Evolutionary conservation across 805 yeast species (phyloP), one percentile per base, ranked within the genome.

Genomic region (Ogataea nitratoaversa): DNA sequence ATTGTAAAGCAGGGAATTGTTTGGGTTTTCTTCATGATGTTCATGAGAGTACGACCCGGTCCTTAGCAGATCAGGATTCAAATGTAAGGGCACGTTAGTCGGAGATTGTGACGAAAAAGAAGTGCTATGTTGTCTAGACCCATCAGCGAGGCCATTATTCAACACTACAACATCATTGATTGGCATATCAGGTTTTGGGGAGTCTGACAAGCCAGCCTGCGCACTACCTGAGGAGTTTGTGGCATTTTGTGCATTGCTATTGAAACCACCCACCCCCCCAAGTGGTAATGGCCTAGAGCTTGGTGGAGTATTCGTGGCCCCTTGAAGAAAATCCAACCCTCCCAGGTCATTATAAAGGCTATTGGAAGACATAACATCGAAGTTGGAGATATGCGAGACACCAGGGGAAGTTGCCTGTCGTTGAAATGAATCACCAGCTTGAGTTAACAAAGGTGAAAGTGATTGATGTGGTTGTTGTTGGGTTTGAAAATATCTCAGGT

Each of bases 31-130:
- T 12, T 48, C 54, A 8, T 30, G 12, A 9, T 38, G 44, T 8
- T 41, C 31, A 29, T 14, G 31, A 9, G 29, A 27, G 8, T 36
- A 41, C 2, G 37, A 14, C 7, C 27, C 23, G n/a, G 45, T 27
- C 14, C 14, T 27, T 5, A 14, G 13, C 13, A 27, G 14, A 27
- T 13, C 13, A 13, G 40, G 33, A 38, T 32, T 24, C n/a, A 30
- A 7, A 8, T 35, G 16, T 19, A 40, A 25, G 14, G 40, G 47
- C 22, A 45, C 12, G 32, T 41, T 43, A 22, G 43, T 14, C 14
- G 52, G 50, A 12, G 50, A 37, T 7, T 30, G 36, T 2, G 53
- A 38, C 11, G 30, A 38, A 23, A 54, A 53, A 8, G 53, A 40
- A 4, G 11, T 7, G 8, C 19, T 19, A 14, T 14, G 19, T n/a